phyloP scores from a whole-genome alignment of 208 protist genomes.

The Wallacemonas rigidus region DNA sequence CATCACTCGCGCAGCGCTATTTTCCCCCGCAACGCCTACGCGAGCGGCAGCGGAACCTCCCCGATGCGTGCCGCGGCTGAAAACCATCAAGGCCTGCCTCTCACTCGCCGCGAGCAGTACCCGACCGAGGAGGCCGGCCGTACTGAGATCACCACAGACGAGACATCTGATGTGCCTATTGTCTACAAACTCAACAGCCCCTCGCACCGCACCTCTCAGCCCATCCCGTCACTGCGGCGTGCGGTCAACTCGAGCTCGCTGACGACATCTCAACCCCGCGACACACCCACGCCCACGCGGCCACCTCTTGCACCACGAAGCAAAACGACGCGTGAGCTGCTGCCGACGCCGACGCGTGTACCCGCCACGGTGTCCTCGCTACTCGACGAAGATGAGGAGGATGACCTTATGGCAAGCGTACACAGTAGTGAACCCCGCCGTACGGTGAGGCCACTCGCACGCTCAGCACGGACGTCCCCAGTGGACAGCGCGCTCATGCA shows the following conservation, averaged over 20 bases:
- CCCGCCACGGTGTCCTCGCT: background rate
- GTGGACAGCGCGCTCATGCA: background rate
- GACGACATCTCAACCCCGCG: background rate
- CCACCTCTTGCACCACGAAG: conserved; percentile 9
- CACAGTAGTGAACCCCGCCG: conserved; percentile 2
- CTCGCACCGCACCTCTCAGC: background rate
- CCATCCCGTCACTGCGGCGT: background rate
- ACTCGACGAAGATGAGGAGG: conserved; percentile 10
- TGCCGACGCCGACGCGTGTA: background rate
- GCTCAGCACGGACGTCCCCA: background rate
- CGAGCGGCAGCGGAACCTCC: too few species aligned
- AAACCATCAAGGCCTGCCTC: too few species aligned
- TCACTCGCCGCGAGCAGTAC: background rate
- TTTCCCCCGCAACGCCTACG: background rate
- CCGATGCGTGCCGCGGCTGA: too few species aligned
- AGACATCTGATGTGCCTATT: background rate
- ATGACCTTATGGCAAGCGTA: conserved; percentile 1
- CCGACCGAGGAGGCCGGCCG: background rate
- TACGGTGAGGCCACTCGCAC: background rate
- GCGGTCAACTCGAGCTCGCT: background rate
- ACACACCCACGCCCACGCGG: background rate
- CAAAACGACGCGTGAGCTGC: conserved; percentile 5
- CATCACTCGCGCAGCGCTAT: background rate
- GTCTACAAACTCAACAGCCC: conserved; percentile 3
- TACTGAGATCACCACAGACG: background rate